Evolutionary conservation across 495 filamentous ascomycete genomes (phyloP), one percentile per base, ranked within the genome.

Genomic region (Cenococcum geophilum): DNA sequence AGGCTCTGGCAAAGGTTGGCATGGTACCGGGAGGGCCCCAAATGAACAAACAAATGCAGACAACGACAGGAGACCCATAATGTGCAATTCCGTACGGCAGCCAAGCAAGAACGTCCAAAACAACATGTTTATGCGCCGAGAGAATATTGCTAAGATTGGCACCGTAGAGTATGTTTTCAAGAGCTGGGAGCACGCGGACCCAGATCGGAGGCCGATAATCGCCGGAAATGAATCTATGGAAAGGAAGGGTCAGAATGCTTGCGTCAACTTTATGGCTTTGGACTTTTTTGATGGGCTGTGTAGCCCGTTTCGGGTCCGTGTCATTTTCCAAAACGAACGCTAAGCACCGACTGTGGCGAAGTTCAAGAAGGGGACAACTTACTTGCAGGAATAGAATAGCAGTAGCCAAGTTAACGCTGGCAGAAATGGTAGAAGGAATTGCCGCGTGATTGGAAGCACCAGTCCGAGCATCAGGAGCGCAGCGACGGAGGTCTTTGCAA

Each of bases 131-230:
- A 73, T 96, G 89, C 25, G 89, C 87, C 4, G 92, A 93, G 48
- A 97, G 83, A 59, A 96, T 93, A 73, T 95, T 96, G 76, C 89
- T 95, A 52, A 97, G 82, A 76, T 96, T 96, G 34, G 90, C 90
- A 53, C 92, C 92, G 71, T 97, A 97, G 53, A 97, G 78, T 57
- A 97, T 93, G 74, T 97, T 96, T 72, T 97, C 92, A 62, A 97
- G 81, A n/a, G 92, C 88, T 3, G 92, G 92, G 12, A 97, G 80
- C 21, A 97, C 89, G 60, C 89, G 87, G 59, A 96, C 92, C 88
- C 91, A 96, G 66, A 97, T 96, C 47, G 88, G 86, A 50, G 90
- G 90, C 43, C 92, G 82, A 75, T 88, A 91, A 67, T 90, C 88
- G 59, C 82, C 80, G 10, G 89, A 87, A 64, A 97, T 87, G 74